A percentile compares a stretch with the other conserved stretches of the same genome.
Conservation (phyloP, 2,329 filamentous ascomycete genomes). For the Coleophoma eucalyptorum region DNA sequence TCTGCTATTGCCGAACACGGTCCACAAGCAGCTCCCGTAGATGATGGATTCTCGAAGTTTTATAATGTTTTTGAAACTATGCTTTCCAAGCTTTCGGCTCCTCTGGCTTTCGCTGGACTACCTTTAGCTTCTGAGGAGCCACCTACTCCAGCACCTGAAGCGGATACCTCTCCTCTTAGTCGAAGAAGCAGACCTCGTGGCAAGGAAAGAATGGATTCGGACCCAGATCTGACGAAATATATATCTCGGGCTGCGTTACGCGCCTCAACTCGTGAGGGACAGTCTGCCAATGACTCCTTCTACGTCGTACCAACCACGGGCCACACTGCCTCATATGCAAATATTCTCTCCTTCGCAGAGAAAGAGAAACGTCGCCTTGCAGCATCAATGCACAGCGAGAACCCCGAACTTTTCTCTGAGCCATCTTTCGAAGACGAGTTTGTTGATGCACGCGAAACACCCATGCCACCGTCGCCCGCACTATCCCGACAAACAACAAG, state of each 20-base stretch:
- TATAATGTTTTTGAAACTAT: conserved; percentile 89
- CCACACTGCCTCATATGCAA: conserved; percentile 89
- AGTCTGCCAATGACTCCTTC: conserved; percentile 70
- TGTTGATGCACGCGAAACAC: conserved; percentile 76
- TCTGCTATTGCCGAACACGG: conserved; percentile 25
- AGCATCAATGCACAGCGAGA: conserved; percentile 40
- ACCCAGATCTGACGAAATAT: conserved; percentile 77
- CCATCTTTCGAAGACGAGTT: conserved; percentile 80
- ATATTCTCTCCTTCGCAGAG: conserved; percentile 70
- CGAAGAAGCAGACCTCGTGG: conserved; percentile 9
- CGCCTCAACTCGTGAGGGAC: conserved; percentile 68
- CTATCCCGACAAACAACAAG: conserved; percentile 29
- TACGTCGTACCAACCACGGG: conserved; percentile 92
- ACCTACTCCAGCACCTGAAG: conserved; percentile 29
- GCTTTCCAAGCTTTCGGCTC: conserved; percentile 84
- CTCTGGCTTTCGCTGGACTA: conserved; percentile 87
- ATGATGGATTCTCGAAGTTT: conserved; percentile 81
- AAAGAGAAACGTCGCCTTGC: conserved; percentile 61
- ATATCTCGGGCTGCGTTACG: conserved; percentile 83
- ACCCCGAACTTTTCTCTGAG: conserved; percentile 32
- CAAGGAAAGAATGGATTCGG: conserved; percentile 33
- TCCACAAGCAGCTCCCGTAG: conserved; percentile 24
- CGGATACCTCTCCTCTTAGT: conserved; percentile 34
- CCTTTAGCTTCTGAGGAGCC: conserved; percentile 60
- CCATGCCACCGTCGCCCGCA: conserved; percentile 37